These are phyloP conservation scores for Diplodia corticola DNA, from an alignment of 2,329 filamentous ascomycete genomes.

Conservation along the genomic window DNA sequence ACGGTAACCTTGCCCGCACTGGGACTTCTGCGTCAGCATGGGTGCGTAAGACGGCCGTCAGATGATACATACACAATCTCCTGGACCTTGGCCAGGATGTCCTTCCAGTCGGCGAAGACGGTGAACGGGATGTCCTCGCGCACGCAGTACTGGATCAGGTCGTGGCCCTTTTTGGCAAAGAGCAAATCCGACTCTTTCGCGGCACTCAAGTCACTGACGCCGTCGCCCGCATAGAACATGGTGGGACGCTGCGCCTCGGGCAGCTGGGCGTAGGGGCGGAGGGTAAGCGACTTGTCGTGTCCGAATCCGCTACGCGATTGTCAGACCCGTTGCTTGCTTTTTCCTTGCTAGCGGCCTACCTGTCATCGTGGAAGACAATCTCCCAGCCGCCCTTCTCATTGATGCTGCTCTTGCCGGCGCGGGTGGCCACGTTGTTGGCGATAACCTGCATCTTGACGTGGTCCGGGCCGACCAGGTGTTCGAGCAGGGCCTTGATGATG, in stretches of 20 bases:
- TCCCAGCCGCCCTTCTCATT: constrained; percentile 83
- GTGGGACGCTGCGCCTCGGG: constrained; percentile 69
- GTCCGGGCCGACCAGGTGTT: constrained; percentile 77
- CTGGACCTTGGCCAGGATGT: constrained; percentile 74
- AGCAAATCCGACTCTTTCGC: constrained; percentile 70
- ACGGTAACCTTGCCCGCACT: constrained; percentile 70
- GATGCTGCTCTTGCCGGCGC: constrained; percentile 68
- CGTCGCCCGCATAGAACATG: constrained; percentile 93
- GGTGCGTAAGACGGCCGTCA: constrained; percentile 1
- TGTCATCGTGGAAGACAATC: constrained; percentile 86
- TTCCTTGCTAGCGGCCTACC: constrained; percentile 45
- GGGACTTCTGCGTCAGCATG: background rate
- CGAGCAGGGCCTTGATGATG: constrained; percentile 80
- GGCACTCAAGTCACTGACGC: constrained; percentile 88
- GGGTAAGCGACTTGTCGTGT: constrained; percentile 94
- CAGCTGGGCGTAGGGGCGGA: constrained; percentile 79
- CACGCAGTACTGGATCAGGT: constrained; percentile 85
- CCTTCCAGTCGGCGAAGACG: constrained; percentile 79
- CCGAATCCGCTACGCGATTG: constrained; percentile 64
- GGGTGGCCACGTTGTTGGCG: constrained; percentile 74
- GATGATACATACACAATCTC: constrained; percentile 58
- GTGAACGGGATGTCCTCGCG: constrained; percentile 83
- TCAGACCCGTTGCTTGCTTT: constrained; percentile 8
- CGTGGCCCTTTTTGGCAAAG: constrained; percentile 46
- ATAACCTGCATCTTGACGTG: constrained; percentile 82